A percentile compares a stretch with the other conserved stretches of the same genome.
Evolutionary conservation across 306 rosid species (phyloP).

Genomic region (Alnus glutinosa): DNA sequence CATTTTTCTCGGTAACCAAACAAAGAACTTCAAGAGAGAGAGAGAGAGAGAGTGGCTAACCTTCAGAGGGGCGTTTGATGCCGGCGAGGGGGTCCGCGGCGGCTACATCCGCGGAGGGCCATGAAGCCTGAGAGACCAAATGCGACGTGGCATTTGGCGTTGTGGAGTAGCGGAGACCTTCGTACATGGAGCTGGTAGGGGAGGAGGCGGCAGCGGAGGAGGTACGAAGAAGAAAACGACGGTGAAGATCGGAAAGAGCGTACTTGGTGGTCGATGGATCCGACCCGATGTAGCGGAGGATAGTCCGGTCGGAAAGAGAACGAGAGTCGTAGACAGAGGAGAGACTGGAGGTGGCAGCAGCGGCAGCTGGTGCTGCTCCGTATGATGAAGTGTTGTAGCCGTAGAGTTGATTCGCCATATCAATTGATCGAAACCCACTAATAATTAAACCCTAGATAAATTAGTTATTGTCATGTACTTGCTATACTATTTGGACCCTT

Average conservation of each 20-base stretch:
- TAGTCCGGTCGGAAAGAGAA: constrained; percentile 17
- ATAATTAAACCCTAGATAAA: no score
- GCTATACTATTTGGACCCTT: no score
- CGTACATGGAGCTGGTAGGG: constrained; percentile 30
- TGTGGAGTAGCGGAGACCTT: constrained; percentile 31
- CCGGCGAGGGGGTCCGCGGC: constrained; percentile 44
- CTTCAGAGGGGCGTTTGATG: constrained; percentile 75
- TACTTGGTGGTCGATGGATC: constrained; percentile 20
- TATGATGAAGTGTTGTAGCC: constrained; percentile 40
- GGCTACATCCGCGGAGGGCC: constrained; percentile 45
- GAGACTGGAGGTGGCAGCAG: constrained; percentile 25
- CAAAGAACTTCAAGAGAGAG: not conserved
- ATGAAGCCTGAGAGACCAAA: constrained; percentile 49
- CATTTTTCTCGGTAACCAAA: not conserved
- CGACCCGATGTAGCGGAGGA: constrained; percentile 16
- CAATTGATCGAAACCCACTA: not conserved
- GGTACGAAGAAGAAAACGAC: constrained; percentile 27
- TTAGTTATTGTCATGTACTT: no score
- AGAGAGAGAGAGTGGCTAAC: constrained; percentile 29
- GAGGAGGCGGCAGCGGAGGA: constrained; percentile 41
- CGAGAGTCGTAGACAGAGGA: constrained; percentile 14
- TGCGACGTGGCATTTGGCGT: constrained; percentile 42
- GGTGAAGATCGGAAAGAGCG: constrained; percentile 20
- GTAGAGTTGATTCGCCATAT: constrained; percentile 44
- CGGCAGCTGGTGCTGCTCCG: constrained; percentile 27